Evolutionary conservation across 2,329 filamentous ascomycete genomes (phyloP).

Genomic region (Kalmusia sp.): DNA sequence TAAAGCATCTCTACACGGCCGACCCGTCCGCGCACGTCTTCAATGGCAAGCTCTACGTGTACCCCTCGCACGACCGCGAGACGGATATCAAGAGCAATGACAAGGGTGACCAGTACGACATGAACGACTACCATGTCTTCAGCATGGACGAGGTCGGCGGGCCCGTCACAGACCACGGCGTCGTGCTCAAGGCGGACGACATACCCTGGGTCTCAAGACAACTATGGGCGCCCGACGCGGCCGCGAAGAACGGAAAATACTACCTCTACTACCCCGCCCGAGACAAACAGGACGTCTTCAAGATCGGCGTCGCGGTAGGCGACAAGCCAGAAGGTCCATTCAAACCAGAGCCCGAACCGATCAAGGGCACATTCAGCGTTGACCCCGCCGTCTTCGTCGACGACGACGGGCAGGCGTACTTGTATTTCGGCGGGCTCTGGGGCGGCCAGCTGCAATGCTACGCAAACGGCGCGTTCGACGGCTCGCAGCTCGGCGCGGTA

Average conservation of each 20-base stretch:
- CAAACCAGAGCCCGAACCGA: conserved; percentile 67
- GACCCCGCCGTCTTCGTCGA: conserved; percentile 80
- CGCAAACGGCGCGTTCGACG: conserved; percentile 65
- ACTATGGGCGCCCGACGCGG: conserved; percentile 82
- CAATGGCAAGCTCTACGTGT: conserved; percentile 77
- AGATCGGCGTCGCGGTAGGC: conserved; percentile 74
- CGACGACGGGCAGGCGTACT: conserved; percentile 67
- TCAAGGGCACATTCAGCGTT: conserved; percentile 75
- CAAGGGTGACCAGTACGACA: conserved; percentile 86
- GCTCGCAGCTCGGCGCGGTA: conserved; percentile 23
- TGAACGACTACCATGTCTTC: conserved; percentile 84
- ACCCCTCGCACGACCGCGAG: conserved; percentile 81
- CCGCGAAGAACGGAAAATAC: conserved; percentile 72
- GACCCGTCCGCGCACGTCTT: conserved; percentile 84
- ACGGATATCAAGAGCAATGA: conserved; percentile 79
- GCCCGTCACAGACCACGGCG: conserved; percentile 74
- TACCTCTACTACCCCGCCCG: conserved; percentile 81
- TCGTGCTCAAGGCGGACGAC: conserved; percentile 69
- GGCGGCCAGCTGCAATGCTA: conserved; percentile 83
- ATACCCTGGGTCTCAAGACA: conserved; percentile 81
- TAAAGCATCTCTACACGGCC: conserved; percentile 78
- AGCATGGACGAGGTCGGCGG: conserved; percentile 64
- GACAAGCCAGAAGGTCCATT: conserved; percentile 74
- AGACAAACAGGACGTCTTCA: conserved; percentile 73
- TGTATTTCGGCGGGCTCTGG: conserved; percentile 83